Base-by-base conservation (phyloP, 768 basidiomycete species). In the Multifurca ochricompacta region DNA sequence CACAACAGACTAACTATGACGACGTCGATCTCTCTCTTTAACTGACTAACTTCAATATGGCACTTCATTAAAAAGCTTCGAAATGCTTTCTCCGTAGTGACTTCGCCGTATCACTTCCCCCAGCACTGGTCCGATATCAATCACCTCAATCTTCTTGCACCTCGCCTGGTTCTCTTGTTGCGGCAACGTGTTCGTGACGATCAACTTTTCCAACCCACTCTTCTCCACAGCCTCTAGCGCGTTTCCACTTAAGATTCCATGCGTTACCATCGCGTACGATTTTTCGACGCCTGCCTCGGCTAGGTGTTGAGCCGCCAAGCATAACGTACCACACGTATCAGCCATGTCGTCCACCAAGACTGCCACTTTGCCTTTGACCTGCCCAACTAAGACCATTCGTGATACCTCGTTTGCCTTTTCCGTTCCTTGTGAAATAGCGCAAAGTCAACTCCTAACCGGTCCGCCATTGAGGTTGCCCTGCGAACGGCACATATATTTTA, bases 381-480 rank as follows among this genome's bases (percentile, higher is more conserved):
- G 84, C 1, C 96, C 96, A 41, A 99, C 95, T 48, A 99, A 82
- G 52, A 93, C 81, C 92, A 94, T 93, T 52, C 92, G 82, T 56
- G 91, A 92, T 6, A 95, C 91, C 59, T 91, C 87, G 69, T 94
- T 95, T 28, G 91, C 91, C 72, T 91, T 93, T 94, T 93, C 57
- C 95, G 87, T 76, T 99, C 96, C 68, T 98, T 94, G 81, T 99
- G 96, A 77, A 98, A 98, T 51, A 99, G 75, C 23, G 96, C 96
- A 73, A 99, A 98, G 66, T 98, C 95, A 54, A 98, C 89, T 48
- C 92, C 91, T 56, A 98, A 78, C 43, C 90, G 82, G 69, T 98
- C 95, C 21, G 96, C 95, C 63, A 99, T 90, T 18, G 94, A 94
- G 30, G 95, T 96, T 28, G 94, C 96, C 69, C 95, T 97, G 71